Base-by-base conservation (phyloP, 2,329 filamentous ascomycete species). In the Cucurbitaria berberidis region DNA sequence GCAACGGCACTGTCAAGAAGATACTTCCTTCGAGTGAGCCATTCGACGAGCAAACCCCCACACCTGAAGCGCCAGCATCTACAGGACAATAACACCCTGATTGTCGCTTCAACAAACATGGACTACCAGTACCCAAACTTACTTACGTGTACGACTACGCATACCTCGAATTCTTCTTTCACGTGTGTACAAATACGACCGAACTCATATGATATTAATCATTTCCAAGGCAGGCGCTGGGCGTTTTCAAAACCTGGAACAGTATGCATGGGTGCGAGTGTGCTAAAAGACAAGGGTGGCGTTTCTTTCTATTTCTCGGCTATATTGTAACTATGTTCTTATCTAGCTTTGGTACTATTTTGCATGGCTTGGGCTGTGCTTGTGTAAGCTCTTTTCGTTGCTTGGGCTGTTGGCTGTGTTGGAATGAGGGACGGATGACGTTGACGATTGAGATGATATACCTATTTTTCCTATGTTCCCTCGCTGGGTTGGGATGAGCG, bases 1-100 rank as follows among this genome's bases (percentile, higher is more conserved):
- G 79, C 63, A 80, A 77, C 57, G 78, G 79, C 27, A 81, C 80
- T 7, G 78, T 81, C 62, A 81, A 81, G 65, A 81, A 81, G 62
- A 69, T 80, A 13, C 69, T 71, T 26, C 66, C 70, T 43, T 58
- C 62, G 24, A 67, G 47, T 27, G 55, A 63, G 10, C 47, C 63
- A 16, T 52, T 45, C 10, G 45, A 57, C 22, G 57, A 51, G 15
- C 46, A 57, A 11, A 48, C 53, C 1, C 48, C 39, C 11, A 53
- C 47, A 36, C 36, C 36, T 19, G 51, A 44, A 24, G 41, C 55
- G 42, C 38, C 30, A 41, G 53, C 45, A 35, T 47, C 45, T 41
- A 30, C 41, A 47, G 48, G 40, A 52, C 51, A 59, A 32, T 46
- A 53, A 54, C 51, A 53, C 51, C 36, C 48, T 36, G 41, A 57